Conservation (phyloP, 768 basidiomycete genomes). For the Kwoniella mangroviensis region DNA sequence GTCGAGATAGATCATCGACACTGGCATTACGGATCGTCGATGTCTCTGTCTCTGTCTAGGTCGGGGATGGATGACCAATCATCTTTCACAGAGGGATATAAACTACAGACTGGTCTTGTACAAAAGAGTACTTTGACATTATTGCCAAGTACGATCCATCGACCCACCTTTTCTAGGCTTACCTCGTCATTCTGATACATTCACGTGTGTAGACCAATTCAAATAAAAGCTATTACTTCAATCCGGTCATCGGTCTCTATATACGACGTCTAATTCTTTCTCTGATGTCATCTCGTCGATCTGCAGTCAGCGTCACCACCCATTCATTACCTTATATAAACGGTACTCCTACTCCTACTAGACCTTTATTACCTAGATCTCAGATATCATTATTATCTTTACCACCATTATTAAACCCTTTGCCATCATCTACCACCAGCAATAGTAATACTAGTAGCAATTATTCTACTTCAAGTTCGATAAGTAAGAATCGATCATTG, state of each 20-base stretch:
- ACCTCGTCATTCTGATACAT: not conserved
- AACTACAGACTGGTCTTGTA: not conserved
- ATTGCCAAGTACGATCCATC: too few species aligned
- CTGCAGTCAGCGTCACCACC: slow-evolving; percentile 1
- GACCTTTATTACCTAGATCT: slow-evolving; percentile 26
- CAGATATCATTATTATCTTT: slow-evolving; percentile 28
- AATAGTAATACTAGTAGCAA: not conserved
- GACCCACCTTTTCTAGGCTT: too few species aligned
- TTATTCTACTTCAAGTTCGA: slow-evolving; percentile 7
- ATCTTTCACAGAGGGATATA: not conserved
- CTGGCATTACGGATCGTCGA: not conserved
- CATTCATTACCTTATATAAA: slow-evolving; percentile 5
- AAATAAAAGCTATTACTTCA: not conserved
- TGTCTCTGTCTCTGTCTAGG: not conserved
- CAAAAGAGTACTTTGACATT: too few species aligned
- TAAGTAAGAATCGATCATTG: slow-evolving; percentile 1
- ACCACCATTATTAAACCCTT: slow-evolving; percentile 19
- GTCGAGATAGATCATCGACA: not conserved
- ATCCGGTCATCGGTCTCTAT: slow-evolving; percentile 5
- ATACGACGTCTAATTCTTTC: not conserved
- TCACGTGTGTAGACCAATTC: not conserved
- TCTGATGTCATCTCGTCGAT: slow-evolving; percentile 21
- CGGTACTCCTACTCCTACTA: not conserved
- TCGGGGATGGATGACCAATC: not conserved
- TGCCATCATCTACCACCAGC: not conserved